Base-by-base conservation (phyloP, 257 asterid species). In the Striga asiatica region DNA sequence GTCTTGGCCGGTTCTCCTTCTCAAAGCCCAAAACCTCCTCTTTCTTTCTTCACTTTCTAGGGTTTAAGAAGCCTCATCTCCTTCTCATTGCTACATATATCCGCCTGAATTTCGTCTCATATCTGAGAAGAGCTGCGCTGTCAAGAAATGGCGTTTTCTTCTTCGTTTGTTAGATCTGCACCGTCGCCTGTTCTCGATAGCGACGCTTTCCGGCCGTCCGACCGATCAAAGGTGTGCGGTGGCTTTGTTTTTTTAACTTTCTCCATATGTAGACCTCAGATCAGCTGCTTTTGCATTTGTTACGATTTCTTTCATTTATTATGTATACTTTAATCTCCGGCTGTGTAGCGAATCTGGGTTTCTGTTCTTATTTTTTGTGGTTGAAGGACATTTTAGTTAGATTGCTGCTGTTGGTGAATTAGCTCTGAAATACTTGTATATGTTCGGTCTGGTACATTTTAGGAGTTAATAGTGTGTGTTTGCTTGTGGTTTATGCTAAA, bases 91-190 rank as follows among this genome's bases (percentile, higher is more conserved):
- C 8, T 14, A 8, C 6, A 31, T 13, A n/a, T n/a, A n/a, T n/a
- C n/a, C n/a, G n/a, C n/a, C n/a, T 34, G 9, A 17, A 41, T 0
- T 0, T 5, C 41, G 11, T 34, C 11, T 34, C 41, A 10, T 34
- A 7, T 43, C 49, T 21, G 50, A 7, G 27, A 43, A 8, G 27
- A 43, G 24, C 27, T 8, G 13, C 28, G 16, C 1, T 22, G 8
- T 43, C 37, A 11, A 18, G 29, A 29, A 58, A 75, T 79, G 85
- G 73, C 78, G 13, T 67, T 65, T 29, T 78, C 85, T 6, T 64
- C 78, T 18, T 48, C 70, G 27, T 56, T 71, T 29, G 27, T 79
- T n/a, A 60, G 86, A 73, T 79, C 86, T 65, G 42, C 67, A 2
- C 35, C 68, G 16, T 65, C 82, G 1, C 74, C 78, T 2, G 57